These are phyloP conservation scores for Euphorbia lathyris DNA, from an alignment of 345 rosid genomes.

Conservation along the genomic window DNA sequence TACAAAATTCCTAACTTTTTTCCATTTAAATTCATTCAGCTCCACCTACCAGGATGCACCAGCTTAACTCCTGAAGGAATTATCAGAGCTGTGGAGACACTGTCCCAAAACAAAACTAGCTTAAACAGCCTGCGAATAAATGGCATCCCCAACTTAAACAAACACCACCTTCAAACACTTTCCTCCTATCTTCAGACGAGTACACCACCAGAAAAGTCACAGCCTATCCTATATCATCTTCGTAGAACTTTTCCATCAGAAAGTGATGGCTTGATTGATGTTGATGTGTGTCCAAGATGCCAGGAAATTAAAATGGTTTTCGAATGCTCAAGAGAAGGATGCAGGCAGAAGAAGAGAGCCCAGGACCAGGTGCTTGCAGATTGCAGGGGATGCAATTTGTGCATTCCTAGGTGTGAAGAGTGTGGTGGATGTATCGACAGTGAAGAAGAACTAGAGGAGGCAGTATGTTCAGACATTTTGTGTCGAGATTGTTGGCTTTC, in stretches of 20 bases:
- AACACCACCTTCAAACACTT: slow-evolving; percentile 49
- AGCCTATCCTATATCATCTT: slow-evolving; percentile 25
- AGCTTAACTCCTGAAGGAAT: slow-evolving; percentile 70
- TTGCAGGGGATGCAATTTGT: slow-evolving; percentile 58
- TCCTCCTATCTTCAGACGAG: slow-evolving; percentile 25
- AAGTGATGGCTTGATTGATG: slow-evolving; percentile 31
- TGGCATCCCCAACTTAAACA: slow-evolving; percentile 47
- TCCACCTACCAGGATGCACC: slow-evolving; percentile 56
- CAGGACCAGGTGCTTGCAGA: slow-evolving; percentile 8
- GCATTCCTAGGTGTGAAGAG: slow-evolving; percentile 65
- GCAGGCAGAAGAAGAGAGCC: slow-evolving; percentile 30
- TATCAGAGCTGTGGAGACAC: slow-evolving; percentile 45
- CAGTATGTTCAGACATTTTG: slow-evolving; percentile 46
- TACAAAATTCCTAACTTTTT: neutral
- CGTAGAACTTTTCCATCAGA: slow-evolving; percentile 13
- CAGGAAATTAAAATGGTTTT: slow-evolving; percentile 52
- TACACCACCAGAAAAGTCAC: slow-evolving; percentile 4
- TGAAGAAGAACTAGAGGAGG: slow-evolving; percentile 43
- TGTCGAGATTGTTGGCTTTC: slow-evolving; percentile 70
- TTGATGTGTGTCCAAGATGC: slow-evolving; percentile 67
- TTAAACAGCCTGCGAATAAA: slow-evolving; percentile 42
- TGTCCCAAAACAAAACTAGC: slow-evolving; percentile 31
- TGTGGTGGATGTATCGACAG: slow-evolving; percentile 54
- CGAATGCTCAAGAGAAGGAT: slow-evolving; percentile 47
- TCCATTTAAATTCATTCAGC: slow-evolving; percentile 33